phyloP scores from a whole-genome alignment of 2,329 filamentous ascomycete species.

The Aspergillus sergii region DNA sequence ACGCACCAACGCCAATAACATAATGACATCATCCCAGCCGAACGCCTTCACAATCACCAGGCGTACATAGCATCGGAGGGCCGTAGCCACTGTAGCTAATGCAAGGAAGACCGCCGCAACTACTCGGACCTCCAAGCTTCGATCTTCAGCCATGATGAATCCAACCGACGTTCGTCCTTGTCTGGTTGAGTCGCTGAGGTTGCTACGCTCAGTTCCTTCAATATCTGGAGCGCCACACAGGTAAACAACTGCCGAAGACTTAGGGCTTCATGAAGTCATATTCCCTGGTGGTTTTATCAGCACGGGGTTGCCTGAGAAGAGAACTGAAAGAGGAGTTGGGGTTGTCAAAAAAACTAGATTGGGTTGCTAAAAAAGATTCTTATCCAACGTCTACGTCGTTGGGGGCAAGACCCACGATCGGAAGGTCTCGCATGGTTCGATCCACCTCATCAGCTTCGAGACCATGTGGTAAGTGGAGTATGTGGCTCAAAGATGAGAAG shows the following conservation, averaged over 20 bases:
- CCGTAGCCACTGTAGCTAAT: constrained; percentile 41
- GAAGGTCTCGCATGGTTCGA: not conserved
- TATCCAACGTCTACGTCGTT: not conserved
- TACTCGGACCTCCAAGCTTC: constrained; percentile 13
- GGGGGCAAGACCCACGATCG: not conserved
- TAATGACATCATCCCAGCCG: constrained; percentile 38
- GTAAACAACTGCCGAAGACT: not conserved
- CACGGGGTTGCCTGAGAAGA: not conserved
- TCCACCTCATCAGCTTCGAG: not conserved
- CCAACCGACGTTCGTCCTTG: not conserved
- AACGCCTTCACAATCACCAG: constrained; percentile 42
- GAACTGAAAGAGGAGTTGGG: not conserved
- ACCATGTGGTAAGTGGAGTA: not conserved
- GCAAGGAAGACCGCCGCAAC: constrained; percentile 42
- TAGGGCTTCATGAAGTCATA: not conserved
- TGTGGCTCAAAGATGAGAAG: not conserved
- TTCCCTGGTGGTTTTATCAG: not conserved
- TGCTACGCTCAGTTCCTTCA: not conserved
- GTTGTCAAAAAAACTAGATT: not conserved
- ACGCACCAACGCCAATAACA: constrained; percentile 35
- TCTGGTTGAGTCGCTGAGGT: no score
- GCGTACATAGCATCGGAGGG: constrained; percentile 46
- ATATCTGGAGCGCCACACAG: not conserved
- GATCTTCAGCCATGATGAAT: constrained; percentile 15
- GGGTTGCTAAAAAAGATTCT: not conserved